Evolutionary conservation across 331 rosid genomes (phyloP).

Genomic region (Pyracantha coccinea): DNA sequence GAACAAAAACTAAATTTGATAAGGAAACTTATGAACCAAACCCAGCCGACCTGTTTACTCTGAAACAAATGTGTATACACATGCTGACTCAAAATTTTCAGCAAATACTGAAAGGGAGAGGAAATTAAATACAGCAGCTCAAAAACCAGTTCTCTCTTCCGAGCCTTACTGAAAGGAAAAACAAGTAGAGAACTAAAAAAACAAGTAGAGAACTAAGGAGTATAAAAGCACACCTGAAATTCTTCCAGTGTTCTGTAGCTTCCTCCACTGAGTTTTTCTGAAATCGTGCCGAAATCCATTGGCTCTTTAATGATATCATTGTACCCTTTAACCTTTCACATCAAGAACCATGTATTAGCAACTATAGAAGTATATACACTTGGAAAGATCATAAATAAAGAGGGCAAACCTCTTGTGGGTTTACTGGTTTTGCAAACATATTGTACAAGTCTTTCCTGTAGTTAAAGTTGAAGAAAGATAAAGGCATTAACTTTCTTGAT

Average conservation of each 20-base stretch:
- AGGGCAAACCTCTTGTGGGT: slow-evolving; percentile 15
- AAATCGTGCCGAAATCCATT: slow-evolving; percentile 20
- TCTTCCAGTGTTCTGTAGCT: slow-evolving; percentile 12
- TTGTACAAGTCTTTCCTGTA: slow-evolving; percentile 4
- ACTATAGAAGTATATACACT: not conserved
- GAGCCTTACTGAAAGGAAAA: not conserved
- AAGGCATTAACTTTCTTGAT: not conserved
- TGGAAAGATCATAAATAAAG: not conserved
- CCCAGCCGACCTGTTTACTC: not conserved
- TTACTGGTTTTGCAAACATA: slow-evolving; percentile 15
- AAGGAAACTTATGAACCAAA: not conserved
- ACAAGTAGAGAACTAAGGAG: not conserved
- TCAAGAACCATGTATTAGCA: not conserved
- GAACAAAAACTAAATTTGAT: not conserved
- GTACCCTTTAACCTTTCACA: slow-evolving; percentile 16
- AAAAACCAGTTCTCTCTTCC: not conserved
- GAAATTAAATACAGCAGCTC: not conserved
- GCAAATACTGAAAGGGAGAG: not conserved
- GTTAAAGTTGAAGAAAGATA: not conserved
- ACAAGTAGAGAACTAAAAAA: not conserved
- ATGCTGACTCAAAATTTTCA: not conserved
- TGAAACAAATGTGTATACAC: not conserved
- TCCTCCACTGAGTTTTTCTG: slow-evolving; percentile 14
- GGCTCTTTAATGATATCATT: slow-evolving; percentile 20
- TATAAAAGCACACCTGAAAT: slow-evolving; percentile 17